Base-by-base conservation (phyloP, 2,329 filamentous ascomycete species). In the Mycogone perniciosa region DNA sequence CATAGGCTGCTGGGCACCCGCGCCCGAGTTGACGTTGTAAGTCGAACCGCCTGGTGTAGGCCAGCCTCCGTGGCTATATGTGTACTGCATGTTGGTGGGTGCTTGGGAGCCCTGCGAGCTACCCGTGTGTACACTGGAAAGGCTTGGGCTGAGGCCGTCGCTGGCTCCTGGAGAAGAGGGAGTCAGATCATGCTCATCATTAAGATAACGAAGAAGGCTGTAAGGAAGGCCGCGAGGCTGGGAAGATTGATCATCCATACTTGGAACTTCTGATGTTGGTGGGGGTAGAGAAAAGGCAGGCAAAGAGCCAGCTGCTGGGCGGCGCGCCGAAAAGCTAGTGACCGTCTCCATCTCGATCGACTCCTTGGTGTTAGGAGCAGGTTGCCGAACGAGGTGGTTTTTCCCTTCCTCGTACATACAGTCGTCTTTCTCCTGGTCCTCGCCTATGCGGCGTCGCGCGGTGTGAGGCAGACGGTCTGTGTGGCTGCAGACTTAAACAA, bases 81-180 rank as follows among this genome's bases (percentile, higher is more conserved):
- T 62, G 38, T 67, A 77, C 42, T 66, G 61, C 44, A 74, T 62
- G 44, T 64, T 62, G 53, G 74, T 70, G 57, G 79, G 72, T 46
- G 75, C 73, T 58, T 79, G 76, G n/a, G 81, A 79, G 58, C 76
- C 74, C 51, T 76, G 74, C 10, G 80, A 79, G 64, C 77, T 80
- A 62, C 73, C 76, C 56, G 76, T 82, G 58, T 84, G 80, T 48
- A 84, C 73, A 57, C 80, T 79, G 50, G 82, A 79, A 30, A 82
- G 77, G 58, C 75, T 76, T 54, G 76, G 83, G 69, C 75, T 82
- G 61, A 87, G 68, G 63, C 79, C 76, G 68, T 87, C 84, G 59
- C 73, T 72, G 54, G 76, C 72, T 67, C 76, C 77, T 74, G 69
- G 58, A 59, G 60, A 62, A 58, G 58, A 67, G 20, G 48, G 48